Conservation (phyloP, 176 grass and related monocot genomes). For the Canna indica region DNA sequence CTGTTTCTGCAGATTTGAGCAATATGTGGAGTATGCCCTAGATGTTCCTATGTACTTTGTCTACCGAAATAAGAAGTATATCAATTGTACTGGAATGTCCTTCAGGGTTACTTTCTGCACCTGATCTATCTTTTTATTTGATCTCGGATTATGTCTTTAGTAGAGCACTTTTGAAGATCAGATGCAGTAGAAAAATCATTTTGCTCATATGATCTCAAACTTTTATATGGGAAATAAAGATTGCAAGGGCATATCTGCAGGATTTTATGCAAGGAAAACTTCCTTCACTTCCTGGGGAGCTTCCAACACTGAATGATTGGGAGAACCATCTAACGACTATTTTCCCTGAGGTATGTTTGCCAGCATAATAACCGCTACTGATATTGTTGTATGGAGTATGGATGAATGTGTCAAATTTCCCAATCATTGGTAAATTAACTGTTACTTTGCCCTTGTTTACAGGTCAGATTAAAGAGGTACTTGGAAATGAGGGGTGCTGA, state of each 20-base stretch:
- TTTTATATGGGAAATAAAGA: not conserved
- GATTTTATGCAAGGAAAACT: conserved; percentile 98
- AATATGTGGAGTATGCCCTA: conserved; percentile 87
- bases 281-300: conserved; percentile 60
- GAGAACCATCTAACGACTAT: conserved; percentile 99
- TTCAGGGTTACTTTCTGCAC: conserved; percentile 65
- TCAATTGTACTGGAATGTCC: conserved; percentile 91
- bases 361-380: not conserved
- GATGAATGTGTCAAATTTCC: not conserved
- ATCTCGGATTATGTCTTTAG: not conserved
- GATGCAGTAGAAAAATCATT: not conserved
- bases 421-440: conserved; percentile 3
- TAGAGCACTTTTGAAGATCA: not conserved
- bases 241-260: conserved; percentile 25
- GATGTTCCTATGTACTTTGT: conserved; percentile 99
- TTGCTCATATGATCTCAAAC: not conserved
- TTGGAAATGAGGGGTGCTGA: conserved; percentile 99
- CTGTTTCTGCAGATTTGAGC: conserved; percentile 64
- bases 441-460: conserved; percentile 21
- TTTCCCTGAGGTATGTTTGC: conserved; percentile 77
- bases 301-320: conserved; percentile 95
- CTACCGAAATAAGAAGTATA: conserved; percentile 84
- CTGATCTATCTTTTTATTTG: conserved; percentile 5
- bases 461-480: conserved; percentile 98
- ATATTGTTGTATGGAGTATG: not conserved